Evolutionary conservation across 2,329 filamentous ascomycete genomes (phyloP).

Genomic region (Neophaeococcomyces aloes): DNA sequence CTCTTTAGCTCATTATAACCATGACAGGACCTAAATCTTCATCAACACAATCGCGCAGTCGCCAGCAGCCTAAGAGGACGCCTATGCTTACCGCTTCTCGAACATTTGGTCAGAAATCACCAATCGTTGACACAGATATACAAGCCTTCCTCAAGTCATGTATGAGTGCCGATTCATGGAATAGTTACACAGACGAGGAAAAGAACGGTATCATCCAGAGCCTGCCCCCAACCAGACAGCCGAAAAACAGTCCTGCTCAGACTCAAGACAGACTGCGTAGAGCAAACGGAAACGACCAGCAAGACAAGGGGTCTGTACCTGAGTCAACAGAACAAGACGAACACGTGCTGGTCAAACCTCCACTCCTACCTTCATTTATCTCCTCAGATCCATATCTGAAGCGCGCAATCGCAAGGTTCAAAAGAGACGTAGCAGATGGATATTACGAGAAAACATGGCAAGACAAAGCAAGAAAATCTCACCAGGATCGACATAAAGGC

Average conservation of each 20-base stretch:
- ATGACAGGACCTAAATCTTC: too few species aligned
- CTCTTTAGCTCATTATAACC: too few species aligned
- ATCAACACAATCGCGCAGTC: too few species aligned
- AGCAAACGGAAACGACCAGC: too few species aligned
- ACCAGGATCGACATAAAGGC: constrained; percentile 41
- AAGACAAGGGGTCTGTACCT: too few species aligned
- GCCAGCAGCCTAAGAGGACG: constrained; percentile 2
- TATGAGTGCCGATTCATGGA: constrained; percentile 13
- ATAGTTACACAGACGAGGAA: constrained; percentile 16
- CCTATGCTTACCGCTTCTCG: constrained; percentile 12
- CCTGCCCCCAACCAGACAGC: constrained; percentile 12
- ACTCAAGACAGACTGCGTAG: too few species aligned
- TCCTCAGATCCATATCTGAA: constrained; percentile 16
- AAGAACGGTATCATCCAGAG: constrained; percentile 16
- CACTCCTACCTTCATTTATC: constrained; percentile 10
- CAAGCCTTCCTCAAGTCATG: constrained; percentile 16
- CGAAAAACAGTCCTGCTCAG: constrained; percentile 6
- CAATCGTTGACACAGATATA: constrained; percentile 12
- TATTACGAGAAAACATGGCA: constrained; percentile 49
- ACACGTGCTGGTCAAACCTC: not conserved
- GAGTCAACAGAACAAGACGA: not conserved
- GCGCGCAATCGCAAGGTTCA: constrained; percentile 33
- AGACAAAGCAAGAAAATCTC: constrained; percentile 43
- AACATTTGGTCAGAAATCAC: constrained; percentile 17
- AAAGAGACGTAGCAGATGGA: constrained; percentile 45